These are phyloP conservation scores for Magnaporthiopsis rhizophila DNA, from an alignment of 2,329 filamentous ascomycete species.

Conservation along the genomic window DNA sequence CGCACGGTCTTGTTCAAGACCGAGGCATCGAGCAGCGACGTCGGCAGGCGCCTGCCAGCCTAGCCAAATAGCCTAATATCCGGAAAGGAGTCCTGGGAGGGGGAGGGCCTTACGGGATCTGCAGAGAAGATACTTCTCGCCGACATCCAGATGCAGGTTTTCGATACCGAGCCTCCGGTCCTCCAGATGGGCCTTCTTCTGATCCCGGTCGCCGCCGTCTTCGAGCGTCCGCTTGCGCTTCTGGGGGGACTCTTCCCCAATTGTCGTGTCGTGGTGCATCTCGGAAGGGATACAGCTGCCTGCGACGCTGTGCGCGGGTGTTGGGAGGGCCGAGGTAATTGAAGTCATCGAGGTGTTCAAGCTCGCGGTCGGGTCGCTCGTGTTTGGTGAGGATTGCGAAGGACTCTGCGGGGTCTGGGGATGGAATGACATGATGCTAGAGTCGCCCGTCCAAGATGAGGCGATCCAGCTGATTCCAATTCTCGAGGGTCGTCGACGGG, in stretches of 20 bases:
- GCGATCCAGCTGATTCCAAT: no score
- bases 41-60: neutral
- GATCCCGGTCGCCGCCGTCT: constrained; percentile 46
- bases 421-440: constrained; percentile 55
- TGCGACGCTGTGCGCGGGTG: constrained; percentile 56
- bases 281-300: constrained; percentile 40
- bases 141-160: constrained; percentile 58
- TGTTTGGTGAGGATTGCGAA: constrained; percentile 51
- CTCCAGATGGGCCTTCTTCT: constrained; percentile 57
- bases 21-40: neutral
- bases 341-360: constrained; percentile 43
- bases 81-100: constrained; percentile 21
- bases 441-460: constrained; percentile 11
- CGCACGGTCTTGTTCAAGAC: neutral
- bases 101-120: constrained; percentile 55
- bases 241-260: constrained; percentile 45
- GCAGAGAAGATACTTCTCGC: constrained; percentile 59
- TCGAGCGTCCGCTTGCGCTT: constrained; percentile 56
- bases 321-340: constrained; percentile 47
- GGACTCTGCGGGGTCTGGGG: constrained; percentile 61
- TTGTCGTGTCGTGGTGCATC: constrained; percentile 31
- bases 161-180: constrained; percentile 54
- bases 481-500: constrained; percentile 4
- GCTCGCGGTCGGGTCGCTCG: constrained; percentile 43
- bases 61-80: neutral